These are phyloP conservation scores for Angomonas ambiguus DNA, from an alignment of 208 protist species.

Conservation along the genomic window DNA sequence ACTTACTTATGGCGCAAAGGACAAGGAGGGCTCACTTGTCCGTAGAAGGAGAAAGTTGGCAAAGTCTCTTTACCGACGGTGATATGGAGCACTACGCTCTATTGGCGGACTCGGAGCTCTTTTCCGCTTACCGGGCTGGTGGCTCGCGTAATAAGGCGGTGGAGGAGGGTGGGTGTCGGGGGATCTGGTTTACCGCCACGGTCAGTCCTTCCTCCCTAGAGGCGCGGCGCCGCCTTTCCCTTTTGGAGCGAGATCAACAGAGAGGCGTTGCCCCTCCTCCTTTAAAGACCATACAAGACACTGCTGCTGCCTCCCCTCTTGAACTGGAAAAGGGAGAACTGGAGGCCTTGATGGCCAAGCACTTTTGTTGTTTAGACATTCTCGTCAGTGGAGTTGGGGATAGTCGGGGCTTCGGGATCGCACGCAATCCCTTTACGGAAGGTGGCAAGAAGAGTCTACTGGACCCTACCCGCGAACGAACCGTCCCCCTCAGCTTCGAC, in stretches of 20 bases:
- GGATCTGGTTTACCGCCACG: slow-evolving; percentile 71
- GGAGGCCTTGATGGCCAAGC: slow-evolving; percentile 7
- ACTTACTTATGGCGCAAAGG: slow-evolving; percentile 33
- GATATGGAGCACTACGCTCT: slow-evolving; percentile 84
- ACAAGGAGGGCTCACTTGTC: neutral
- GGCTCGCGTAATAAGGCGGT: neutral
- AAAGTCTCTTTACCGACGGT: slow-evolving; percentile 55
- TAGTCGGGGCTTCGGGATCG: slow-evolving; percentile 76
- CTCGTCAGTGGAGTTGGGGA: slow-evolving; percentile 55
- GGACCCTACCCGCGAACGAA: slow-evolving; percentile 44
- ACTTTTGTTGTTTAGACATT: slow-evolving; percentile 59
- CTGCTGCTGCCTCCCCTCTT: slow-evolving; percentile 9
- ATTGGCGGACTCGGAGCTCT: slow-evolving; percentile 55
- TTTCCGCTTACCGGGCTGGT: slow-evolving; percentile 29
- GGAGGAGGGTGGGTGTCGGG: slow-evolving; percentile 51
- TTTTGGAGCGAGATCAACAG: slow-evolving; percentile 13
- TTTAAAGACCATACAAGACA: slow-evolving; percentile 18
- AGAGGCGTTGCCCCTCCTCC: slow-evolving; percentile 24
- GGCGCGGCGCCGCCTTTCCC: slow-evolving; percentile 15
- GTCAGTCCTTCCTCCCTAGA: slow-evolving; percentile 41
- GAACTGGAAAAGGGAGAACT: slow-evolving; percentile 15
- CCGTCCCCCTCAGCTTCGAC: slow-evolving; percentile 67
- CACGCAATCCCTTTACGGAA: slow-evolving; percentile 36
- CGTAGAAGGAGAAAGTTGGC: neutral
- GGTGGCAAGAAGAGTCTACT: slow-evolving; percentile 28